These are phyloP conservation scores for Debaryomyces robertsiae DNA, from an alignment of 1,139 yeast species.

Conservation along the genomic window DNA sequence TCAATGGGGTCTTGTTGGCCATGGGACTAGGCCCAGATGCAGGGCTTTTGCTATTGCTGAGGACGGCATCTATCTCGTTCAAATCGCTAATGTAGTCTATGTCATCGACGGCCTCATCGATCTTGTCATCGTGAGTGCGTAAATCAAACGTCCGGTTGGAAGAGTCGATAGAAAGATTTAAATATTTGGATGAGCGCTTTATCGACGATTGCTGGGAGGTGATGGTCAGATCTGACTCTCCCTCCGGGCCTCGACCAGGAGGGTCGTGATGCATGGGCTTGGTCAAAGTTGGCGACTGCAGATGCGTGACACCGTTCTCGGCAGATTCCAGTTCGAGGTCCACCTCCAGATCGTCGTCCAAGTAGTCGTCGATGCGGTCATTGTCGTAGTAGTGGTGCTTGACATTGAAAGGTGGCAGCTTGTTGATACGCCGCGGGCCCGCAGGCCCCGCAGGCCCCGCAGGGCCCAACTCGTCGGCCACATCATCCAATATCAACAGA, in stretches of 20 bases:
- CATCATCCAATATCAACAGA: constrained; percentile 46
- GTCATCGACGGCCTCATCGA: constrained; percentile 20
- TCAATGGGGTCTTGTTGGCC: constrained; percentile 19
- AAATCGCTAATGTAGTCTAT: constrained; percentile 32
- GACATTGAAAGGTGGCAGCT: constrained; percentile 49
- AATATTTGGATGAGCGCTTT: constrained; percentile 49
- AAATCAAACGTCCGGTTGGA: constrained; percentile 13
- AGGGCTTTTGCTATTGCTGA: constrained; percentile 20
- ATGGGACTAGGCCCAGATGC: constrained; percentile 22
- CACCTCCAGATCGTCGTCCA: constrained; percentile 17
- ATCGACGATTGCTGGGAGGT: constrained; percentile 28
- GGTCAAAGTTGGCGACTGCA: constrained; percentile 18
- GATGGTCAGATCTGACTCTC: constrained; percentile 5
- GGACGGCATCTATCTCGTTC: constrained; percentile 31
- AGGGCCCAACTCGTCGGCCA: constrained; percentile 23
- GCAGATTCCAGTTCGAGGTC: constrained; percentile 12
- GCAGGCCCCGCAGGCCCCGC: neutral
- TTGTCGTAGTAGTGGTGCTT: constrained; percentile 33
- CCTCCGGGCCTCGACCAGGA: constrained; percentile 7
- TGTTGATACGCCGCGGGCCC: constrained; percentile 30
- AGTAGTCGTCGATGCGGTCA: constrained; percentile 24
- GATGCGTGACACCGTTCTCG: constrained; percentile 16
- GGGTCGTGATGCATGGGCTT: constrained; percentile 7
- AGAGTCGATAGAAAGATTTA: constrained; percentile 49
- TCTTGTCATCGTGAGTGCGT: constrained; percentile 3